Percentiles rank a stretch among this genome's conserved stretches.
These are phyloP conservation scores for Stylosanthes scabra DNA, from an alignment of 331 rosid genomes.

Conservation along the genomic window DNA sequence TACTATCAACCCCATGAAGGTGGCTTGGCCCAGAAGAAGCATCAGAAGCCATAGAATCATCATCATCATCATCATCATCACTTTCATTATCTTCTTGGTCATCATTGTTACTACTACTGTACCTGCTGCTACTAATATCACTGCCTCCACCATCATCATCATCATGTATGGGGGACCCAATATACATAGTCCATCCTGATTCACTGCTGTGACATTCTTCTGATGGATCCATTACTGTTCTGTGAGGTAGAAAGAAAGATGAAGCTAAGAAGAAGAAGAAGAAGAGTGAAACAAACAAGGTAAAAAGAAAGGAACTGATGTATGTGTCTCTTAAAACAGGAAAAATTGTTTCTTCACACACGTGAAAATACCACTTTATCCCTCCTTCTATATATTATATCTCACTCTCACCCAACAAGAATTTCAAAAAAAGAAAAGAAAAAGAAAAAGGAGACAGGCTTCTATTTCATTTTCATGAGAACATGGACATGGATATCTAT, in stretches of 20 bases:
- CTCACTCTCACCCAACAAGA: too few species aligned
- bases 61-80: slow-evolving; percentile 49
- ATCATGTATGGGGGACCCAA: slow-evolving; percentile 59
- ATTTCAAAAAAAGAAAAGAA: too few species aligned
- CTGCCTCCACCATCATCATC: slow-evolving; percentile 43
- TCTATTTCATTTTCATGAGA: not conserved
- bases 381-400: slow-evolving; percentile 19
- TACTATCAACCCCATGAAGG: slow-evolving; percentile 32
- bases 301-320: not conserved
- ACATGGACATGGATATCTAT: too few species aligned
- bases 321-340: slow-evolving; percentile 37
- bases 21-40: slow-evolving; percentile 88
- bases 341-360: slow-evolving; percentile 36
- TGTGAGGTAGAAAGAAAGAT: not conserved
- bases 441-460: slow-evolving; percentile 28
- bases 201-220: slow-evolving; percentile 94
- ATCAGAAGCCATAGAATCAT: slow-evolving; percentile 97
- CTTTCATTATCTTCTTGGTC: slow-evolving; percentile 32
- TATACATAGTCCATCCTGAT: slow-evolving; percentile 92
- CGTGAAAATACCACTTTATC: slow-evolving; percentile 38
- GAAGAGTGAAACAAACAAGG: not conserved
- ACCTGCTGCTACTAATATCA: not conserved
- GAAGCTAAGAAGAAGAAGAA: slow-evolving; percentile 1
- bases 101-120: slow-evolving; percentile 1
- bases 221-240: slow-evolving; percentile 60